Conservation (phyloP, 805 yeast species). For the Suhomyces kilbournensis region DNA sequence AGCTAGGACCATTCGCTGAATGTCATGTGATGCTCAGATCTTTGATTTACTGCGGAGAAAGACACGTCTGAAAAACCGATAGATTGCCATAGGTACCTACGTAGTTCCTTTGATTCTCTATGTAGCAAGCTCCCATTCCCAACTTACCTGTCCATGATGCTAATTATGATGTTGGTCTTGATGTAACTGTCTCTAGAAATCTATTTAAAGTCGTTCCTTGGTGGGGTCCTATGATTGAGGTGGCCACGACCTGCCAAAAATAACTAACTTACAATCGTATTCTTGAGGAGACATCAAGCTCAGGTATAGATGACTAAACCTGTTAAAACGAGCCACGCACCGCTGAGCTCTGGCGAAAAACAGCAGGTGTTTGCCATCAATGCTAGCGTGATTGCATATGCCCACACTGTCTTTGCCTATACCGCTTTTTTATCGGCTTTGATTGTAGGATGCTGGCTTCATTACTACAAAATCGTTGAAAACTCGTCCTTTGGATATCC, state of each 20-base stretch:
- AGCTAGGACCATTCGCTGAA: background rate
- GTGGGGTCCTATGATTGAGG: background rate
- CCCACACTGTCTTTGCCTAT: conserved; percentile 70
- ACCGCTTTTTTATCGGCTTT: conserved; percentile 77
- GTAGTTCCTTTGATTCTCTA: background rate
- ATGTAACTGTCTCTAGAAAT: background rate
- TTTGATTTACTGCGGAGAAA: background rate
- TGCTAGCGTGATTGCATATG: conserved; percentile 64
- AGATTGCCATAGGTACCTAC: background rate
- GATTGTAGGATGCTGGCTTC: conserved; percentile 69
- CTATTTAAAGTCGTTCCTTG: background rate
- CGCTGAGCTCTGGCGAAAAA: background rate
- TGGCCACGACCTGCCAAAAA: background rate
- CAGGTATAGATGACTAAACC: background rate
- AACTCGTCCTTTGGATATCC: conserved; percentile 90
- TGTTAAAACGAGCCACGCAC: background rate
- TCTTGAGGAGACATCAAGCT: background rate
- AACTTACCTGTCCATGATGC: background rate
- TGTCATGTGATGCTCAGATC: background rate
- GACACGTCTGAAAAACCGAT: background rate
- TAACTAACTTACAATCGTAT: background rate
- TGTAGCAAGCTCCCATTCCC: background rate
- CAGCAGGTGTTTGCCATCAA: conserved; percentile 36
- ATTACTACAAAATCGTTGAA: conserved; percentile 82
- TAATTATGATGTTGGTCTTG: background rate